Conservation (phyloP, 2,329 filamentous ascomycete genomes). For the Fusarium denticulatum region DNA sequence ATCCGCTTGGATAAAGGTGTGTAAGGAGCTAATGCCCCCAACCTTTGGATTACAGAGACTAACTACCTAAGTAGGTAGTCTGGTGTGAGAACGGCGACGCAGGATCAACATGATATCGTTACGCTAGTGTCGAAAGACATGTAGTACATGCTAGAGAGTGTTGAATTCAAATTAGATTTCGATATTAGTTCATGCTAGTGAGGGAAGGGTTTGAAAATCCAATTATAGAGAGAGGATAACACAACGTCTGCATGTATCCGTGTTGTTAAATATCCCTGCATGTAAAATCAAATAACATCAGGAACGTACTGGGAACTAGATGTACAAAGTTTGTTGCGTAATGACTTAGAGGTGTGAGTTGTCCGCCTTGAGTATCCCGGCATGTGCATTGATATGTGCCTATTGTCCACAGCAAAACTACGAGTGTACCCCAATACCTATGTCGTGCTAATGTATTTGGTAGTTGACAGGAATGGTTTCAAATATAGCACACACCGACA, state of each 20-base stretch:
- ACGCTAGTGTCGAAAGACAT: background rate
- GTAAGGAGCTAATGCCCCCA: background rate
- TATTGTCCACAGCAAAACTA: background rate
- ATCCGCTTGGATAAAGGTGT: background rate
- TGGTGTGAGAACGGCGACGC: background rate
- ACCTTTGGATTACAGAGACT: background rate
- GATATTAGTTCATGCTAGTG: background rate
- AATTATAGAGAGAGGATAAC: constrained; percentile 17
- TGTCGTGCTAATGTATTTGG: background rate
- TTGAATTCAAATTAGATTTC: background rate
- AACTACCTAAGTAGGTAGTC: background rate
- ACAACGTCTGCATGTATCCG: background rate
- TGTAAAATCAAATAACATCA: background rate
- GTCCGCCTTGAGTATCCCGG: constrained; percentile 13
- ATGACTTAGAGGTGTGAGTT: constrained; percentile 23
- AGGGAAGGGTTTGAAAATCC: background rate
- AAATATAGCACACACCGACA: background rate
- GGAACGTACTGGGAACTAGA: background rate
- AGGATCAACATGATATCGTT: background rate
- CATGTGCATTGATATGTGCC: background rate
- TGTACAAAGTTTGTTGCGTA: background rate
- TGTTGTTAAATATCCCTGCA: background rate
- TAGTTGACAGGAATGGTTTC: background rate
- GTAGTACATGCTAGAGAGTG: background rate
- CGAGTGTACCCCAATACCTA: background rate